These are phyloP conservation scores for Hirschioporus abietinus DNA, from an alignment of 768 basidiomycete genomes.

Conservation along the genomic window DNA sequence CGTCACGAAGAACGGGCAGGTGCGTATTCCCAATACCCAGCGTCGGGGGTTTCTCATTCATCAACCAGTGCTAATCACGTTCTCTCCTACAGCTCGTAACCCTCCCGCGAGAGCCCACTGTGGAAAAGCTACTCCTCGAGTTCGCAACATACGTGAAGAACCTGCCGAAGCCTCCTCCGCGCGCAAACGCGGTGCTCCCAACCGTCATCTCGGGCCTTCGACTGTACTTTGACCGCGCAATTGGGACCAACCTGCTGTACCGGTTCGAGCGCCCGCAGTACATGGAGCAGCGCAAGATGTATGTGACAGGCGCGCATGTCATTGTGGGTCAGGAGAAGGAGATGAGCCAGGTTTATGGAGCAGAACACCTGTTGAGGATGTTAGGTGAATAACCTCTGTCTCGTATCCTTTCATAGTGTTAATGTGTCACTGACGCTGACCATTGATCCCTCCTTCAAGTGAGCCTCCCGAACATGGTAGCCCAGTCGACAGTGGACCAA, in stretches of 20 bases:
- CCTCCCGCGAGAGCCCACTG: conserved; percentile 75
- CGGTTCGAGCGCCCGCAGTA: conserved; percentile 95
- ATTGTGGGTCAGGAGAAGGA: conserved; percentile 66
- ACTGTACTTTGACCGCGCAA: conserved; percentile 89
- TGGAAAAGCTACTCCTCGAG: conserved; percentile 68
- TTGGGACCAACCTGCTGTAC: conserved; percentile 87
- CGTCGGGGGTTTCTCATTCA: too few species aligned
- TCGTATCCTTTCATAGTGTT: too few species aligned
- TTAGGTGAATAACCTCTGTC: conserved; percentile 55
- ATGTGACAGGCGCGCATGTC: conserved; percentile 70
- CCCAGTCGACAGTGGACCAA: conserved; percentile 82
- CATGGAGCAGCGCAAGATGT: conserved; percentile 65
- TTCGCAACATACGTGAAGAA: conserved; percentile 63
- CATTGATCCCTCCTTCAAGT: conserved; percentile 40
- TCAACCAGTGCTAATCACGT: background rate
- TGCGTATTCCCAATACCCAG: conserved; percentile 21
- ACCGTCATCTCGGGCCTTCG: conserved; percentile 83
- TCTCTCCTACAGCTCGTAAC: conserved; percentile 62
- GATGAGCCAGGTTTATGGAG: conserved; percentile 90
- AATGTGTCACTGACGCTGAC: too few species aligned
- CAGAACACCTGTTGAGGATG: conserved; percentile 89
- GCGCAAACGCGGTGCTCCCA: conserved; percentile 61
- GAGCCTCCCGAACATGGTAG: conserved; percentile 87
- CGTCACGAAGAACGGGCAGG: conserved; percentile 92
- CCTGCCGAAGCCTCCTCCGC: conserved; percentile 39